A percentile compares a stretch with the other conserved stretches of the same genome.
These are phyloP conservation scores for Phytophthora pinifolia DNA, from an alignment of 352 stramenopile genomes.

Conservation along the genomic window DNA sequence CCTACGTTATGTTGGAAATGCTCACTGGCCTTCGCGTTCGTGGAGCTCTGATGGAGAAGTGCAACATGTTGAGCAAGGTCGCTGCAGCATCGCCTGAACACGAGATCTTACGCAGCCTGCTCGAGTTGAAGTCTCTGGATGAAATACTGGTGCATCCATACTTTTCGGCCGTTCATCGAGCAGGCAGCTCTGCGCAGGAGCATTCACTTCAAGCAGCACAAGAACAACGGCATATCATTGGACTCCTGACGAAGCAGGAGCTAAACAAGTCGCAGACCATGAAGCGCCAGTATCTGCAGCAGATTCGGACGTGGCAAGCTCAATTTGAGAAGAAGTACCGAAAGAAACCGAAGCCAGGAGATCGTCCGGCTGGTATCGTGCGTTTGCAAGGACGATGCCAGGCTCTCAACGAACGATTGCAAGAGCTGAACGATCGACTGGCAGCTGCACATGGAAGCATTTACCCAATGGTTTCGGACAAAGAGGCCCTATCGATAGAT, in stretches of 20 bases:
- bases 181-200: neutral
- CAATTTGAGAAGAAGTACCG: conserved; percentile 62
- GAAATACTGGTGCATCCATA: conserved; percentile 19
- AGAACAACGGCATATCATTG: conserved; percentile 36
- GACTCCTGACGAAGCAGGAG: conserved; percentile 44
- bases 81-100: conserved; percentile 22
- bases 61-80: conserved; percentile 33
- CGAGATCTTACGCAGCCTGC: conserved; percentile 34
- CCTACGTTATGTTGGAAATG: conserved; percentile 64
- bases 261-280: conserved; percentile 38
- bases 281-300: conserved; percentile 34
- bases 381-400: conserved; percentile 39
- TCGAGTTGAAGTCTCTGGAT: conserved; percentile 20
- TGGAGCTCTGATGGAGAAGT: conserved; percentile 33
- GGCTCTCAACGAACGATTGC: conserved; percentile 38
- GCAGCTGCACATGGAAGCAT: conserved; percentile 29
- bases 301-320: conserved; percentile 48
- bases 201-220: conserved; percentile 4
- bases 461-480: conserved; percentile 27
- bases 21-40: conserved; percentile 47
- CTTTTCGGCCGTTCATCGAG: conserved; percentile 11
- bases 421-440: conserved; percentile 37
- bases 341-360: conserved; percentile 37
- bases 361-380: conserved; percentile 38
- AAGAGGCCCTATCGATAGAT: conserved; percentile 8